A percentile compares a stretch with the other conserved stretches of the same genome.
Conservation (phyloP, 495 filamentous ascomycete species). For the Entonaema liquescens region DNA sequence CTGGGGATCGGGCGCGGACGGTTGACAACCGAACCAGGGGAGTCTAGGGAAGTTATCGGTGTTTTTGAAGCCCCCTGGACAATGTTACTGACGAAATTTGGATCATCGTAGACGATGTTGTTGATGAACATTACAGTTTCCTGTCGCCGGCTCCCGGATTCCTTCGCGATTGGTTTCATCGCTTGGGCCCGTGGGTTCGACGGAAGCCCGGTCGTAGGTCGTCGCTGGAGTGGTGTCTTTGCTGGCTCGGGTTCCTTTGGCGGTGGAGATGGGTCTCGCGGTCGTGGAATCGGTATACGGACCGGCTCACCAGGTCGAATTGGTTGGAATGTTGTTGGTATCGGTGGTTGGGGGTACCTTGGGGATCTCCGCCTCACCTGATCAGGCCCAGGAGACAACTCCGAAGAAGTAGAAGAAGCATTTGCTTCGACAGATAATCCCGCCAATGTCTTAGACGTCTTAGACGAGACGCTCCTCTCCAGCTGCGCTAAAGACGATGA, state of each 20-base stretch:
- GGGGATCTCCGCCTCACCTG: constrained; percentile 55
- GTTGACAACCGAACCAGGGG: constrained; percentile 54
- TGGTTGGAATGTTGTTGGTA: constrained; percentile 36
- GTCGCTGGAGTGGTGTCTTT: constrained; percentile 55
- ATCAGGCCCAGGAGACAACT: constrained; percentile 56
- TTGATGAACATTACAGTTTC: constrained; percentile 64
- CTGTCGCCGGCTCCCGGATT: constrained; percentile 45
- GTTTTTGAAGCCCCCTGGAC: constrained; percentile 51
- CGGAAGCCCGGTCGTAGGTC: constrained; percentile 59
- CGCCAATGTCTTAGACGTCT: constrained; percentile 31
- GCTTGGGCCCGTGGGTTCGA: constrained; percentile 58
- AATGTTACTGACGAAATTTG: constrained; percentile 54
- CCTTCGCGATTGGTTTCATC: constrained; percentile 44
- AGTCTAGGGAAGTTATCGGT: constrained; percentile 36
- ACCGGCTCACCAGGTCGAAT: constrained; percentile 43
- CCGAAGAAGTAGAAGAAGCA: constrained; percentile 50
- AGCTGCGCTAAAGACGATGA: constrained; percentile 27
- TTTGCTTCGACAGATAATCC: constrained; percentile 44
- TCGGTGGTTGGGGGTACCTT: constrained; percentile 36
- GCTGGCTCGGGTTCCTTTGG: constrained; percentile 44
- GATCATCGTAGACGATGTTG: constrained; percentile 60
- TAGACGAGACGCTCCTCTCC: constrained; percentile 36
- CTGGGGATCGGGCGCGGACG: constrained; percentile 62
- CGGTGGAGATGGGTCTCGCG: constrained; percentile 30
- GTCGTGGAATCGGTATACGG: constrained; percentile 44